phyloP scores from a whole-genome alignment of 2,329 filamentous ascomycete species.

The Ceratocystis albifundus region DNA sequence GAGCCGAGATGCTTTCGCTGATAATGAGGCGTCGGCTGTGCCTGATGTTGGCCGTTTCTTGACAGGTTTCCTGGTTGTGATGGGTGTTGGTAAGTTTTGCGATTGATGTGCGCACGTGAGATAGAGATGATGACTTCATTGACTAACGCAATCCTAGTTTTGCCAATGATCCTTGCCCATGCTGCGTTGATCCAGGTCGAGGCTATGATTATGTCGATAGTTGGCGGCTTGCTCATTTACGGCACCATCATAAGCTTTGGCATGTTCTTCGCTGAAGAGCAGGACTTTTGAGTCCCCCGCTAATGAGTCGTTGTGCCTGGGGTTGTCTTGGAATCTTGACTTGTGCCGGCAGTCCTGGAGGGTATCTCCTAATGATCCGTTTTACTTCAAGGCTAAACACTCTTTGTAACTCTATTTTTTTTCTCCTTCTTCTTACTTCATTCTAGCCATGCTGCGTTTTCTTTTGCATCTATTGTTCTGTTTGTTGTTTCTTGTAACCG shows the following conservation, averaged over 20 bases:
- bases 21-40: constrained; percentile 70
- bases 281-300: constrained; percentile 62
- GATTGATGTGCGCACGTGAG: not conserved
- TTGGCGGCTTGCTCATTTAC: constrained; percentile 89
- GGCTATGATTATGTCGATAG: constrained; percentile 90
- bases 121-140: not conserved
- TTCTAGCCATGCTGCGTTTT: not conserved
- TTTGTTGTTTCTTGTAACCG: constrained; percentile 11
- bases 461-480: not conserved
- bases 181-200: constrained; percentile 67
- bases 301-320: not conserved
- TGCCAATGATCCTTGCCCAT: constrained; percentile 81
- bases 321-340: not conserved
- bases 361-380: not conserved
- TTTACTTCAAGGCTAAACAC: not conserved
- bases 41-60: constrained; percentile 88
- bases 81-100: constrained; percentile 75
- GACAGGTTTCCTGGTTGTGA: constrained; percentile 90
- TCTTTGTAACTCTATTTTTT: constrained; percentile 2
- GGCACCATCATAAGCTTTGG: constrained; percentile 96
- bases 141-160: constrained; percentile 42
- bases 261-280: constrained; percentile 96
- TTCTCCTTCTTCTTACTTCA: not conserved
- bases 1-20: constrained; percentile 90
- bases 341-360: not conserved